A percentile compares a stretch with the other conserved stretches of the same genome.
phyloP scores from a whole-genome alignment of 106 monocot genomes.

The Acorus calamus region DNA sequence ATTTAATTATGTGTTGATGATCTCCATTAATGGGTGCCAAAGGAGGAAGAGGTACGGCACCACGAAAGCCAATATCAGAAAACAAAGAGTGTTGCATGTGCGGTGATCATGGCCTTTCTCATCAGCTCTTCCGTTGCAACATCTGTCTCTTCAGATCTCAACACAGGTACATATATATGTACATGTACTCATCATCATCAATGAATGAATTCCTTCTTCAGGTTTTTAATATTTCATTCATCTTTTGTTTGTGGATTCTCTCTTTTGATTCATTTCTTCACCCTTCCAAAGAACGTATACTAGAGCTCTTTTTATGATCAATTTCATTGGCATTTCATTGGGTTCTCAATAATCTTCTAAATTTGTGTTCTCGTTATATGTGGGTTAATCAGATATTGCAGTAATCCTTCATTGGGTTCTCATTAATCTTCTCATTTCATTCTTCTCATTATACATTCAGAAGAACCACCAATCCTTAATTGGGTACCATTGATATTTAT shows the following conservation, averaged over 20 bases:
- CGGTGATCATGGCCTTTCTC: constrained; percentile 45
- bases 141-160: constrained; percentile 28
- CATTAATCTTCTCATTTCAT: no score
- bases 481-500: not conserved
- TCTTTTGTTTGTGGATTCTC: no score
- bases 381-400: not conserved
- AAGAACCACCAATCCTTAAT: no score
- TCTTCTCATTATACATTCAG: no score
- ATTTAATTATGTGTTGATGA: no score
- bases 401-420: no score
- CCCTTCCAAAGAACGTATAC: not conserved
- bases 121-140: constrained; percentile 49
- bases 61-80: no score
- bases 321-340: not conserved
- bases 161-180: constrained; percentile 29
- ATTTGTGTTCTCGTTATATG: not conserved
- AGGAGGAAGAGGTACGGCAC: no score
- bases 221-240: not conserved
- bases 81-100: constrained; percentile 55
- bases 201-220: no score
- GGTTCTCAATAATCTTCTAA: no score
- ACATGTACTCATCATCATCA: not conserved
- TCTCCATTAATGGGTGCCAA: no score
- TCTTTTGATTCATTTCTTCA: no score
- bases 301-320: not conserved